These are phyloP conservation scores for Boletus sp. DNA, from an alignment of 768 basidiomycete genomes.

Conservation along the genomic window DNA sequence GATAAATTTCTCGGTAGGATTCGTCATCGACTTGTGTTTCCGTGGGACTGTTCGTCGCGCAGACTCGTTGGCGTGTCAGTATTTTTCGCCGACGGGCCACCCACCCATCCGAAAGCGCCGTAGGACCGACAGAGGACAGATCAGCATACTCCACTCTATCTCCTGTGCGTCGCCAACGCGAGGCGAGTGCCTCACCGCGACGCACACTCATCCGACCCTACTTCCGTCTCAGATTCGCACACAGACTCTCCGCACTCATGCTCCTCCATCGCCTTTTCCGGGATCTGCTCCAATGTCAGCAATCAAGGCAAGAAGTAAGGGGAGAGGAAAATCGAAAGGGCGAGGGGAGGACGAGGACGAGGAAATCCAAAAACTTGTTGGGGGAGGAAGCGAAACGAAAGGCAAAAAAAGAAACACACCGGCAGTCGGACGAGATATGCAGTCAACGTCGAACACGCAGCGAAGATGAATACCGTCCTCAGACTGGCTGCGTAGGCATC, in stretches of 20 bases:
- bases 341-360: background rate
- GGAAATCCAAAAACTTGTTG: background rate
- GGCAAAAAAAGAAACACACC: conserved; percentile 1
- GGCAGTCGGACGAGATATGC: conserved; percentile 20
- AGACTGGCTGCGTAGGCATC: conserved; percentile 23
- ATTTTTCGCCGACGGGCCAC: no score
- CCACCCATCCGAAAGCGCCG: no score
- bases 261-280: conserved; percentile 10
- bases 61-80: no score
- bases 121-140: no score
- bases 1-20: no score
- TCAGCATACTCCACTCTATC: no score
- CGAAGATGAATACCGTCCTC: conserved; percentile 16
- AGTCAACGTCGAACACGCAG: conserved; percentile 19
- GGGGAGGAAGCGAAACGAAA: background rate
- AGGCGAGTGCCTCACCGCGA: no score
- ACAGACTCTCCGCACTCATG: background rate
- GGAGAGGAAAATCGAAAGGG: background rate
- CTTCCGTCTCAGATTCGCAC: background rate
- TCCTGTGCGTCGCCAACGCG: no score
- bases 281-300: conserved; percentile 5
- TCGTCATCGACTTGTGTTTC: no score
- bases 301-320: background rate
- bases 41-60: no score
- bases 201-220: background rate